Base-by-base conservation (phyloP, 2,329 filamentous ascomycete genomes). In the Aureobasidium uvarum region DNA sequence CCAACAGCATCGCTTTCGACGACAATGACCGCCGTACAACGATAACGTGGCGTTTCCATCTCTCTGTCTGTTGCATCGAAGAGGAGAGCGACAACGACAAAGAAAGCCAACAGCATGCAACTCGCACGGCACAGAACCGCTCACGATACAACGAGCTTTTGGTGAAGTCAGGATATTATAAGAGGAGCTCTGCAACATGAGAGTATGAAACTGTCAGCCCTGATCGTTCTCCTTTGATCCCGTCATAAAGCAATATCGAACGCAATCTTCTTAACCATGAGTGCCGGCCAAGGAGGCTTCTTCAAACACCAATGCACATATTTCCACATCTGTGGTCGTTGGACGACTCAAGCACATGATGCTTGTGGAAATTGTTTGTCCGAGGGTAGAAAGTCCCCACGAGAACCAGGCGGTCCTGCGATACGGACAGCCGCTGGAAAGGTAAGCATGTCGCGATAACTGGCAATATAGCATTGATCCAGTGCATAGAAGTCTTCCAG, bases 281-380 rank as follows among this genome's bases (percentile, higher is more conserved):
- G 58, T 39, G 36, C 58, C 18, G 59, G 46, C 23, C 36, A 38
- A 52, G 59, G 46, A 28, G 59, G 45, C 1, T 63, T 50, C 45
- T 62, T 51, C 46, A 63, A 52, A 33, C 59, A 54, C 28, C 59
- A 62, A 43, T 54, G 59, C 38, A 31, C 33, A 6, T 63, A 43
- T 14, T 63, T 63, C 18, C 33, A 39, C 2, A 23, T 62, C 1
- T 50, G 45, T 13, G 45, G 41, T 23, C 41, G n/a, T 33, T 62
- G 45, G 58, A 50, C 43, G 11, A 36, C n/a, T 23, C 58, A 62
- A 50, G 48, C 46, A 11, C 33, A 51, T n/a, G 67, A 69, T 50
- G 68, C 70, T 50, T 71, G 70, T 55, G 66, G 63, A 7, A 55
- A 48, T 16, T 72, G 68, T 55, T 70, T 72, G 23, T 69, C 48